Conservation (phyloP, 75 land plant genomes). For the Pinus tabuliformis region DNA sequence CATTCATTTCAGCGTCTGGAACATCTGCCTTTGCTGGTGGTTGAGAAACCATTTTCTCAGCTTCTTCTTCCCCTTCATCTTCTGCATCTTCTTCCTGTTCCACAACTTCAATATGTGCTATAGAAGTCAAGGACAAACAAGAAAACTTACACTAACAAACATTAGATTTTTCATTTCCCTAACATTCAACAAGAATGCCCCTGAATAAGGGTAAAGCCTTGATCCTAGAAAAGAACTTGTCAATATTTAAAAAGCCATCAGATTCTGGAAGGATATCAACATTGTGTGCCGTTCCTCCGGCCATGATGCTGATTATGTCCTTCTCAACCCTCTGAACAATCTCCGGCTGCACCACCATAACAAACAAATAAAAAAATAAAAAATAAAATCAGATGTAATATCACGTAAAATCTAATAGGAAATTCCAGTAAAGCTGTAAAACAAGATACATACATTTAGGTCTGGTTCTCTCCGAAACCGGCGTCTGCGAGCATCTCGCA, state of each 20-base stretch:
- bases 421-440: background rate
- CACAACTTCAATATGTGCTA: constrained; percentile 34
- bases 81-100: constrained; percentile 66
- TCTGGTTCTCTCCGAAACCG: constrained; percentile 94
- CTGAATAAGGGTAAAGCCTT: background rate
- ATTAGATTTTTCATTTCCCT: background rate
- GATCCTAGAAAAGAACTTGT: background rate
- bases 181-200: background rate
- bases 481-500: constrained; percentile 90
- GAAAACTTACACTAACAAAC: background rate
- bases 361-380: too few species aligned
- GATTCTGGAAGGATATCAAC: constrained; percentile 67
- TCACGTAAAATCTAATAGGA: background rate
- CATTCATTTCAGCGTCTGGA: constrained; percentile 24
- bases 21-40: constrained; percentile 36
- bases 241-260: background rate
- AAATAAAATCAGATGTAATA: background rate
- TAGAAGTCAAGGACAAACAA: constrained; percentile 24
- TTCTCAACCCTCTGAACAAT: constrained; percentile 81
- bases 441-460: constrained; percentile 59
- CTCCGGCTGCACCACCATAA: constrained; percentile 79
- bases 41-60: constrained; percentile 22
- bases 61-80: constrained; percentile 30
- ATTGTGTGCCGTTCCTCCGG: constrained; percentile 74
- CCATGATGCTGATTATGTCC: constrained; percentile 68